Base-by-base conservation (phyloP, 2,329 filamentous ascomycete genomes). In the Lasiodiplodia sp. region DNA sequence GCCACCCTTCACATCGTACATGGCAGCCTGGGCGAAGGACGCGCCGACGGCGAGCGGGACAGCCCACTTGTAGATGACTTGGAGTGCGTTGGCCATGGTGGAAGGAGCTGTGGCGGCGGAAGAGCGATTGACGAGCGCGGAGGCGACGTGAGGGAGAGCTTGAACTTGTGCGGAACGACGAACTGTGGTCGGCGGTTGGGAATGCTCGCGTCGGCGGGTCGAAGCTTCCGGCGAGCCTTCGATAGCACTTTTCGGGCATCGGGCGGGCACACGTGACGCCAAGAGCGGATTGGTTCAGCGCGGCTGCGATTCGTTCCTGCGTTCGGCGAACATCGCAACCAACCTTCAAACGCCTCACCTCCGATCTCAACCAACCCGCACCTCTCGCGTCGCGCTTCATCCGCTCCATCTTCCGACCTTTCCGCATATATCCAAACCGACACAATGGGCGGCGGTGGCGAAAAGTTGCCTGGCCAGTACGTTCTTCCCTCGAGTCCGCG, bases 1-100 rank as follows among this genome's bases (percentile, higher is more conserved):
- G 75, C 96, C 96, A 79, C 96, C 96, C 80, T 93, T 94, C 79
- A 99, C 96, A 82, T 99, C 96, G 90, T 97, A 99, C 71, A 99
- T 88, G 69, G 94, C 93, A 72, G 92, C 87, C 81, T 94, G 91
- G 73, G 88, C 84, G 70, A 95, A 77, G 68, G 88, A 87, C 74
- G 88, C 84, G 74, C 87, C 92, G 73, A 92, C 81, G 70, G 92
- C 89, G 68, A 88, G 86, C 57, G 95, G 94, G 66, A 97, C 83
- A 71, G 92, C 92, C 79, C 86, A 86, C 74, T 86, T 86, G 83
- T 91, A 92, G 73, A 93, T 86, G 57, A 83, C 81, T 77, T 87
- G 85, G 72, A 69, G 60, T 6, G 67, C 62, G 51, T 69, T 66
- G 37, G 62, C 62, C 53, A 65, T 66, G 53, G 67, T 21, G 67